phyloP scores from a whole-genome alignment of 352 stramenopile genomes.

The Labyrinthula sp. region DNA sequence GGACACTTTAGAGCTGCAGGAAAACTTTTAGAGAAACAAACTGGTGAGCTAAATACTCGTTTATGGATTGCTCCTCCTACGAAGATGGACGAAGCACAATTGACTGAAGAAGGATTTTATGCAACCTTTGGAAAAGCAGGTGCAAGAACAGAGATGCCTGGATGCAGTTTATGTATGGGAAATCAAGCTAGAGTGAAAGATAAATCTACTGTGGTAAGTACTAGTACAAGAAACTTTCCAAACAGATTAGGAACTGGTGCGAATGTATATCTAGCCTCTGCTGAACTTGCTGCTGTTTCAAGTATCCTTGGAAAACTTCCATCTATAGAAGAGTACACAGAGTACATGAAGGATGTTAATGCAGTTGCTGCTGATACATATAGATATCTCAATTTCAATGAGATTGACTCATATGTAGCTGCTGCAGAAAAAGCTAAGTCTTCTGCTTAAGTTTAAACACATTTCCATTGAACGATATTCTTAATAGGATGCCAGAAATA shows the following conservation, averaged over 20 bases:
- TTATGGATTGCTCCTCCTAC: slow-evolving; percentile 55
- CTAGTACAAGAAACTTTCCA: slow-evolving; percentile 55
- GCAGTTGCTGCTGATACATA: slow-evolving; percentile 49
- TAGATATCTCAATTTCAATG: slow-evolving; percentile 59
- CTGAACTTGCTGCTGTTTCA: slow-evolving; percentile 49
- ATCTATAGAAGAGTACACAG: slow-evolving; percentile 47
- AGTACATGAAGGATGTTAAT: slow-evolving; percentile 45
- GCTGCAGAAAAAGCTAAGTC: too few relatives aligned
- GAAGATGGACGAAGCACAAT: slow-evolving; percentile 56
- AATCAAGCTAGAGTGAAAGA: slow-evolving; percentile 56
- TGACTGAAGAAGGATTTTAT: slow-evolving; percentile 57
- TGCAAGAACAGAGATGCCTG: slow-evolving; percentile 54
- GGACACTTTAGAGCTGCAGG: slow-evolving; percentile 54
- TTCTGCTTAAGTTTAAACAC: too few relatives aligned
- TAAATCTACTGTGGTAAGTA: slow-evolving; percentile 49
- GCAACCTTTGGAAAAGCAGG: slow-evolving; percentile 48
- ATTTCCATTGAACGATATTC: too few relatives aligned
- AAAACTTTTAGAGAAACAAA: slow-evolving; percentile 48
- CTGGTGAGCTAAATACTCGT: slow-evolving; percentile 42
- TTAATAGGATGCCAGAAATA: too few relatives aligned
- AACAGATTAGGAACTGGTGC: slow-evolving; percentile 54
- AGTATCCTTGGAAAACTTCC: slow-evolving; percentile 47
- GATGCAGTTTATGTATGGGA: slow-evolving; percentile 57
- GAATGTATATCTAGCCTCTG: slow-evolving; percentile 52
- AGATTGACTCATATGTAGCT: slow-evolving; percentile 46